Base-by-base conservation (phyloP, 805 yeast species). In the Suhomyces faveliae region DNA sequence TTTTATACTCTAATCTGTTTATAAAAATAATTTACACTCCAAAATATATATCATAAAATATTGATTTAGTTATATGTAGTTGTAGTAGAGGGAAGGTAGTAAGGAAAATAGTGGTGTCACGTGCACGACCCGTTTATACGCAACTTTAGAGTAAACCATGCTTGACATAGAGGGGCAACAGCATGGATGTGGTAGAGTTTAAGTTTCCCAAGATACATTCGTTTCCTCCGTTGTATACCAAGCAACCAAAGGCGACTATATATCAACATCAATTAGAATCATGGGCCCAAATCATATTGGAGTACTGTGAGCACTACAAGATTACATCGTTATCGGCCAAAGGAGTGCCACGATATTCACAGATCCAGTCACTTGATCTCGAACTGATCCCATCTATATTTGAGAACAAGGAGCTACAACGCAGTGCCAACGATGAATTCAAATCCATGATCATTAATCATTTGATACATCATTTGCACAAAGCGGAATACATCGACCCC, bases 181-280 rank as follows among this genome's bases (percentile, higher is more conserved):
- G 15, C 23, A 37, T 37, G 40, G 40, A 15, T 19, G 15, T 21
- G 8, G 25, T 21, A 19, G 33, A 35, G 51, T 71, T 65, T 53
- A 55, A 56, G 45, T 73, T 71, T 55, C 77, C 78, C n/a, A 68
- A 69, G 49, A 70, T 73, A 42, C 71, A 73, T 55, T 57, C 71
- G 13, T 92, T 90, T 64, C 97, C 97, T 5, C 99, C 99, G 0
- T 81, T 92, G 55, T 92, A 83, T 69, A 94, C 98, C 7, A 77
- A 81, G 51, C 99, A 92, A 67, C 90, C 94, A 19, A 91, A 92
- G 57, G 78, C 83, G 30, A 81, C 87, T 9, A 85, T 94, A 1
- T 80, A 87, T 71, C 76, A 78, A 24, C 83, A 89, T 9, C 99
- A 92, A 65, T 68, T 86, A 12, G 75, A 76, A n/a, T 80, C 86